These are phyloP conservation scores for Microsporum ferrugineum DNA, from an alignment of 2,329 filamentous ascomycete species.

Conservation along the genomic window DNA sequence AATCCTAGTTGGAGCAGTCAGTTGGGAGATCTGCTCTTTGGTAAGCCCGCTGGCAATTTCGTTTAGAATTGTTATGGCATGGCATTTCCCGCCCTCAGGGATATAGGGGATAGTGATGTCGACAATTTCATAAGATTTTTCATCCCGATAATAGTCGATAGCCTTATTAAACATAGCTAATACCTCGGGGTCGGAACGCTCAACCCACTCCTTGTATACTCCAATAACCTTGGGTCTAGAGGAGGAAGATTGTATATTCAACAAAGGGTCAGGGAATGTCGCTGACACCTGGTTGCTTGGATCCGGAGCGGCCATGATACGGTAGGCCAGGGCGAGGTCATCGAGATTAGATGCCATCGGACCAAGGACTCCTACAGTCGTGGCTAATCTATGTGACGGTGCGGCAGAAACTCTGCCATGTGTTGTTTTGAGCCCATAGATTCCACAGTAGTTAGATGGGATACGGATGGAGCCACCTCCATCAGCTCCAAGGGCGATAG, in stretches of 20 bases:
- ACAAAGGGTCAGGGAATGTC: slow-evolving; percentile 46
- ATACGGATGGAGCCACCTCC: slow-evolving; percentile 66
- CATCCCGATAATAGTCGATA: slow-evolving; percentile 42
- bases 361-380: slow-evolving; percentile 56
- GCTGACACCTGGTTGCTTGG: slow-evolving; percentile 49
- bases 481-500: slow-evolving; percentile 61
- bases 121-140: slow-evolving; percentile 34
- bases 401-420: slow-evolving; percentile 55
- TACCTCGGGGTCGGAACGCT: slow-evolving; percentile 55
- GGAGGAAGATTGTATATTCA: slow-evolving; percentile 37
- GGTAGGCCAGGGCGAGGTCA: slow-evolving; percentile 73
- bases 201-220: slow-evolving; percentile 57
- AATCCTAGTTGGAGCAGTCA: slow-evolving; percentile 58
- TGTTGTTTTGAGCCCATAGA: slow-evolving; percentile 70
- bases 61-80: slow-evolving; percentile 63
- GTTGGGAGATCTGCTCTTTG: slow-evolving; percentile 41
- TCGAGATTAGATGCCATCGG: slow-evolving; percentile 65
- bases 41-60: slow-evolving; percentile 51
- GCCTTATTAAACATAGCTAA: slow-evolving; percentile 49
- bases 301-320: slow-evolving; percentile 63
- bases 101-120: slow-evolving; percentile 46
- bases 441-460: slow-evolving; percentile 62
- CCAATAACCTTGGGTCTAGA: slow-evolving; percentile 51
- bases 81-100: slow-evolving; percentile 61
- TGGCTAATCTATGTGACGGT: slow-evolving; percentile 48